Evolutionary conservation across 2,329 filamentous ascomycete species (phyloP), one percentile per base, ranked within the genome.

Genomic region (Talaromyces sp.): DNA sequence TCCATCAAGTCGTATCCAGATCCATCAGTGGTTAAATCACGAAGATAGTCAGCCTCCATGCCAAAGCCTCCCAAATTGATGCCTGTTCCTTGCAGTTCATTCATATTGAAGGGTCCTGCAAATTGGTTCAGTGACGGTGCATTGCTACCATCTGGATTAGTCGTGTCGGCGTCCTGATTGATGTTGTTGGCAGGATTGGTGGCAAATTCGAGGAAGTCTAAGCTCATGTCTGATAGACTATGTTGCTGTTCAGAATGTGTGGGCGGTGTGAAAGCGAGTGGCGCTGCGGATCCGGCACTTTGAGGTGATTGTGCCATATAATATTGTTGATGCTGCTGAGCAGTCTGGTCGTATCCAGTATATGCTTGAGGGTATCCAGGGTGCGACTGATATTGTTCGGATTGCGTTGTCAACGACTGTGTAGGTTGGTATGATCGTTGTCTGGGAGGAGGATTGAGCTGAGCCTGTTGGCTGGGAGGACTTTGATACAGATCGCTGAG

Each of bases 141-240:
- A n/a, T 27, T 11, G 73, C 73, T 56, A 13, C 64, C 60, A 25
- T 74, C 74, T 49, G 68, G 69, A 62, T 71, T 71, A 60, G 72
- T 74, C 40, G 77, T 72, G 3, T 70, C 64, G 58, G 73, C 74
- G 13, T 71, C 72, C 38, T 77, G 73, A 6, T 72, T 67, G 8
- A 71, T 72, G 56, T 72, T 66, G 13, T 71, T 63, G 15, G 70
- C 49, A n/a, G 70, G 67, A 15, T 75, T 72, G 36, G 71, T 68
- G 66, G 83, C 81, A 54, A 82, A 80, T 67, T 86, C 82, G 15
- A 86, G 74, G 72, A 87, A 86, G 69, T 86, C 83, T 15, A 86
- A 79, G 59, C 84, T 81, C 17, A 82, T 78, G 63, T 82, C 72
- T 15, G 69, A 51, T 31, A 67, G 53, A n/a, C 56, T 40, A 15